These are phyloP conservation scores for Amphicarpaea edgeworthii DNA, from an alignment of 306 rosid species.

Conservation along the genomic window DNA sequence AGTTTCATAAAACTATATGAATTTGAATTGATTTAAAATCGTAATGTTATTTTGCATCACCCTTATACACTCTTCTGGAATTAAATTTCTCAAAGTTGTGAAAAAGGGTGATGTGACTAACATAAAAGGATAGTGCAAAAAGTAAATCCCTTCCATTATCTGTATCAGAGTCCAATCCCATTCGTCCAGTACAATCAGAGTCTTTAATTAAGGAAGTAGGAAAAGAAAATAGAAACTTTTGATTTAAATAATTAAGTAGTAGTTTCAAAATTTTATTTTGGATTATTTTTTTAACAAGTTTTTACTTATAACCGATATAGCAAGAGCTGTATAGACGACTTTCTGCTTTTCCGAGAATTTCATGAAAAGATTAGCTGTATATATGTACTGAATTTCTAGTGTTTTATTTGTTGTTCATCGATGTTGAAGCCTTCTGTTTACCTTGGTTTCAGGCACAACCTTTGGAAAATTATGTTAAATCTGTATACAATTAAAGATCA, in stretches of 20 bases:
- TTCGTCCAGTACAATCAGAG: neutral
- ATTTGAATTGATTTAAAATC: conserved; percentile 3
- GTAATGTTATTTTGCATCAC: neutral
- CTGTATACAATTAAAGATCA: neutral
- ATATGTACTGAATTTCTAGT: neutral
- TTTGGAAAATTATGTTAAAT: conserved; percentile 7
- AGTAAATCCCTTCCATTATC: neutral
- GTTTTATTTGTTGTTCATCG: neutral
- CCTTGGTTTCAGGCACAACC: conserved; percentile 14
- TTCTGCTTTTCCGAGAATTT: neutral
- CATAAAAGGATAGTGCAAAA: neutral
- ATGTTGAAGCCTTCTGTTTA: neutral
- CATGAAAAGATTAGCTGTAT: neutral
- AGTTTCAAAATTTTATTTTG: neutral
- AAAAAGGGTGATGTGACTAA: neutral
- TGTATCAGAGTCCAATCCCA: neutral
- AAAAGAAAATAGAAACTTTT: neutral
- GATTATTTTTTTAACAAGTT: neutral
- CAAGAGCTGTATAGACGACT: neutral
- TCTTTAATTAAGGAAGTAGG: conserved; percentile 8
- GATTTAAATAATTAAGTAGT: neutral
- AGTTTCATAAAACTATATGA: neutral
- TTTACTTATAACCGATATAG: neutral
- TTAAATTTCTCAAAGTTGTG: neutral
- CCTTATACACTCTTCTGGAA: neutral